Evolutionary conservation across 2,329 filamentous ascomycete genomes (phyloP), one percentile per base, ranked within the genome.

Genomic region (Biscogniauxia sp.): DNA sequence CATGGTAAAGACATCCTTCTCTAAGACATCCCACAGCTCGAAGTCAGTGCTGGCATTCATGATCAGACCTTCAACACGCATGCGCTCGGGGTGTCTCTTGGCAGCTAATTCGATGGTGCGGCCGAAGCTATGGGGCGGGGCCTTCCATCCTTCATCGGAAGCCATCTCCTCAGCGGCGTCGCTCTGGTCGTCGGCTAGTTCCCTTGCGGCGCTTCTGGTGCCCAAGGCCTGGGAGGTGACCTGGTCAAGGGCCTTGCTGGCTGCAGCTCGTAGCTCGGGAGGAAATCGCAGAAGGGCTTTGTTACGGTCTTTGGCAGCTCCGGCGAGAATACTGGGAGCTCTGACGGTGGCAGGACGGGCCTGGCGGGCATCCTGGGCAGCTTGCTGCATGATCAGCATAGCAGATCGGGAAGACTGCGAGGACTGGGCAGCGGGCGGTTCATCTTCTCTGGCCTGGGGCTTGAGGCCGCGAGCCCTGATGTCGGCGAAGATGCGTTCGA

Each of bases 1-100:
- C 63, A 88, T 74, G 1, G 81, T 78, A 66, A 93, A 90, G 13
- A 93, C 86, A 55, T 92, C 83, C 4, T 77, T 72, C 62, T 91
- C 85, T 71, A 93, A 78, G 2, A 89, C 74, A 6, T 84, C 73
- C 89, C 90, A 93, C 9, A 92, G 77, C 55, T 85, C 84, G 20
- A 81, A 75, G 66, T 93, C 90, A 0, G 84, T 84, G 60, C 77
- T 66, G 19, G 87, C 87, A 1, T 68, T 71, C 11, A 77, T 74
- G 76, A 93, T 83, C 49, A 84, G 68, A 5, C 66, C 64, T 63
- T 84, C 81, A 8, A 92, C 80, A 9, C 84, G 77, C 25, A 69
- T 66, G 53, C 80, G 78, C 70, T 88, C 86, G 6, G 76, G 66
- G 9, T 74, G 69, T 9, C 81, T 75, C 26, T 75, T 70, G 1